A percentile compares a stretch with the other conserved stretches of the same genome.
These are phyloP conservation scores for Isabelozyma heimii DNA, from an alignment of 805 yeast species.

Conservation along the genomic window DNA sequence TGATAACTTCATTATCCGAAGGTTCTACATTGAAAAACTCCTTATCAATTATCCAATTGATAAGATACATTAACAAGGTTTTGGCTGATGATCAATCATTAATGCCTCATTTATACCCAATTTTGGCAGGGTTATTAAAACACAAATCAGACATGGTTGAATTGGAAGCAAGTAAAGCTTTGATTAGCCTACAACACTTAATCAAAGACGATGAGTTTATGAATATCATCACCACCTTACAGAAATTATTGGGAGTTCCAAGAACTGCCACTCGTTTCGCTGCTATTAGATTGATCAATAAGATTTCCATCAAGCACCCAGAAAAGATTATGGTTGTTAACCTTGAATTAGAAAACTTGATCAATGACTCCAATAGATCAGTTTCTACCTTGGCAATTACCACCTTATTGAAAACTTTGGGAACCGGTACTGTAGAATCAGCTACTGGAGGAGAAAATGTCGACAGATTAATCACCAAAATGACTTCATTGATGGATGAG, in stretches of 20 bases:
- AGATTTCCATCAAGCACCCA: conserved; percentile 78
- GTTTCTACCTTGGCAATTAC: conserved; percentile 97
- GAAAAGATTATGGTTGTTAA: conserved; percentile 77
- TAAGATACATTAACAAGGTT: conserved; percentile 74
- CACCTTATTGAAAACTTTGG: conserved; percentile 91
- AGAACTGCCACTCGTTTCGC: conserved; percentile 88
- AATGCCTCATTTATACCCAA: conserved; percentile 56
- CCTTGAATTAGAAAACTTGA: conserved; percentile 79
- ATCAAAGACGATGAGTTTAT: conserved; percentile 65
- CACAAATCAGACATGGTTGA: conserved; percentile 88
- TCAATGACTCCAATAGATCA: conserved; percentile 85
- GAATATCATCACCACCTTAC: conserved; percentile 70
- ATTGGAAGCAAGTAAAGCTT: conserved; percentile 84
- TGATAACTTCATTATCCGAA: conserved; percentile 74
- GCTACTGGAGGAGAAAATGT: conserved; percentile 56
- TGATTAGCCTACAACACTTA: conserved; percentile 51
- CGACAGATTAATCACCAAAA: conserved; percentile 83
- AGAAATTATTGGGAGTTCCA: conserved; percentile 78
- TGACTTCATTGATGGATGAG: conserved; percentile 85
- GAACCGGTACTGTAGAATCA: conserved; percentile 50
- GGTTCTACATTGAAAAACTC: conserved; percentile 68
- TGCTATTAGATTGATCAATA: conserved; percentile 86
- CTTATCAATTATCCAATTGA: conserved; percentile 80
- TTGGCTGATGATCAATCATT: conserved; percentile 69
- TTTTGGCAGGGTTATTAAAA: conserved; percentile 67